Evolutionary conservation across 1,284 basidiomycete species (phyloP), one percentile per base, ranked within the genome.

Genomic region (Filobasidium uniguttulatum): DNA sequence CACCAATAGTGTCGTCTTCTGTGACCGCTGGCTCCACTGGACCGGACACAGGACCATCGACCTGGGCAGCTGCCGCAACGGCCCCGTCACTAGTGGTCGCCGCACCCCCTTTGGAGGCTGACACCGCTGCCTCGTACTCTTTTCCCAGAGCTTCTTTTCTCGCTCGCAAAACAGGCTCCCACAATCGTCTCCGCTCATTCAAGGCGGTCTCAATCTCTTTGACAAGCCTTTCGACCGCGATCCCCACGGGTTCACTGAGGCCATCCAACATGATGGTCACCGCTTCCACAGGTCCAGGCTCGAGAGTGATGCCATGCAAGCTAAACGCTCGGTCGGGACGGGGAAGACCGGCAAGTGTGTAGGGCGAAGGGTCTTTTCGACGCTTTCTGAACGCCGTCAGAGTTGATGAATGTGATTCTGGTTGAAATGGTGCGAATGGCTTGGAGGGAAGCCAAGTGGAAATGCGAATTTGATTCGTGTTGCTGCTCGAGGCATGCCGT

Each of bases 111-210:
- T n/a, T n/a, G n/a, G n/a, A n/a, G n/a, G n/a, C n/a, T n/a, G n/a
- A n/a, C n/a, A n/a, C n/a, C n/a, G n/a, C n/a, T n/a, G n/a, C n/a
- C n/a, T n/a, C n/a, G n/a, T n/a, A n/a, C n/a, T n/a, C n/a, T n/a
- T n/a, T n/a, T n/a, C n/a, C n/a, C n/a, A n/a, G 74, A 0, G 77
- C 76, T 60, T 85, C 84, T 70, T 36, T 20, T 36, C 44, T 14
- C 31, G 4, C 14, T 10, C 48, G 9, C 34, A 37, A 28, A 43
- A 31, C 5, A 10, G 19, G 3, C n/a, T 40, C 14, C 44, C 38
- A 6, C 12, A 44, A 10, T 44, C 22, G 25, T 20, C 38, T 49
- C 19, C 31, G 4, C 14, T 10, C 48, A 10, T 43, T 40, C 38
- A 43, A 31, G n/a, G 10, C 17, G 3, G 20, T 40, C 14, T 49